phyloP scores from a whole-genome alignment of 331 rosid genomes.

The Erythrophleum ivorense region DNA sequence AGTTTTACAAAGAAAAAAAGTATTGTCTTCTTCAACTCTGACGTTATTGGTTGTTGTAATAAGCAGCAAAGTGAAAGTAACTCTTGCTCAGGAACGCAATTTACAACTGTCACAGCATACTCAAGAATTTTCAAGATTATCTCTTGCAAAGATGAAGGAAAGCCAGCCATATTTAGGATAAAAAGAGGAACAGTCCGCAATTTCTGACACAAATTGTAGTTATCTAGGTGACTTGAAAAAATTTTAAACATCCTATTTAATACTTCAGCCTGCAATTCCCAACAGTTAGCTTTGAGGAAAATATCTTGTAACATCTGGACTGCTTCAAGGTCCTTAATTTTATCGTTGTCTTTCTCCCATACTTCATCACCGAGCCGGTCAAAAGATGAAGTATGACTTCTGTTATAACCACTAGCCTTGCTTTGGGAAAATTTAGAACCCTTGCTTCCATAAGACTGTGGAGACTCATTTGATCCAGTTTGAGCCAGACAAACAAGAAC shows the following conservation, averaged over 20 bases:
- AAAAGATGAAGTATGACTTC: constrained; percentile 73
- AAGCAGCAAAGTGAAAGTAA: constrained; percentile 98
- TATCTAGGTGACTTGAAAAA: constrained; percentile 95
- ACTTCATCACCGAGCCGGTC: constrained; percentile 78
- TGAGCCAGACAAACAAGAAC: constrained; percentile 95
- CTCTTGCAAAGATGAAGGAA: constrained; percentile 87
- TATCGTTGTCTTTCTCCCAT: constrained; percentile 91
- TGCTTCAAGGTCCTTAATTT: constrained; percentile 99
- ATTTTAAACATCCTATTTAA: constrained; percentile 94
- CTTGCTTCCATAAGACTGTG: constrained; percentile 62
- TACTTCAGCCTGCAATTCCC: constrained; percentile 96
- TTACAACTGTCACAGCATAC: constrained; percentile 99
- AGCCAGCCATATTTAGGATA: constrained; percentile 92
- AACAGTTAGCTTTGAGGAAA: constrained; percentile 84
- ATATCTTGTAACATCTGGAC: constrained; percentile 99
- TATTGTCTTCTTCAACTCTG: constrained; percentile 89
- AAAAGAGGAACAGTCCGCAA: constrained; percentile 96
- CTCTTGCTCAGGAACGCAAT: constrained; percentile 99
- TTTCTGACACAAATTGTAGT: constrained; percentile 92
- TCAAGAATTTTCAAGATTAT: constrained; percentile 96
- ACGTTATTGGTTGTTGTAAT: constrained; percentile 93
- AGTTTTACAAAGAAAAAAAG: constrained; percentile 95
- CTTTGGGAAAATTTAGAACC: constrained; percentile 70
- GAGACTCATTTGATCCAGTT: constrained; percentile 78
- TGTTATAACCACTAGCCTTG: constrained; percentile 68